Evolutionary conservation across 371 early-diverging fungal species (phyloP).

Genomic region (Mucor circinelloides): DNA sequence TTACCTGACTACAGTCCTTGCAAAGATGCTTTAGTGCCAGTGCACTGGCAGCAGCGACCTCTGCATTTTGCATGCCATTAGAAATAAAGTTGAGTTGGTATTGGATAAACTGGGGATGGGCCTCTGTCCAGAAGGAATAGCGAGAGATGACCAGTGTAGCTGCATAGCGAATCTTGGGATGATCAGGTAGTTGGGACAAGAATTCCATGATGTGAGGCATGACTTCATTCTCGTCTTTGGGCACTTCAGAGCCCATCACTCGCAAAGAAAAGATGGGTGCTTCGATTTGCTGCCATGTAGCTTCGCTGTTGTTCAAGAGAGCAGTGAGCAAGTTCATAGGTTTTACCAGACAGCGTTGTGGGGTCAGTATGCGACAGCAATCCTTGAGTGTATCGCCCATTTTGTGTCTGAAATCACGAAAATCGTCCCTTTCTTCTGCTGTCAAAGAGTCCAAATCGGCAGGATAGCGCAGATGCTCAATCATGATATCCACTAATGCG

Average conservation of each 20-base stretch:
- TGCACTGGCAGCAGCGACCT: slow-evolving; percentile 88
- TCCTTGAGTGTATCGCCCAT: slow-evolving; percentile 98
- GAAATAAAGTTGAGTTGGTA: slow-evolving; percentile 89
- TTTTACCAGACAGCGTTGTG: slow-evolving; percentile 70
- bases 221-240: slow-evolving; percentile 67
- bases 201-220: slow-evolving; percentile 90
- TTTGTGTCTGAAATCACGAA: slow-evolving; percentile 91
- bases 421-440: slow-evolving; percentile 89
- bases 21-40: slow-evolving; percentile 87
- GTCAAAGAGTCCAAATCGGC: slow-evolving; percentile 70
- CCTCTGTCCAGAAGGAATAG: slow-evolving; percentile 91
- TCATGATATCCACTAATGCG: slow-evolving; percentile 78
- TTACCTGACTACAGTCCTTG: slow-evolving; percentile 85
- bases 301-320: slow-evolving; percentile 30
- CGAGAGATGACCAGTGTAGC: slow-evolving; percentile 94
- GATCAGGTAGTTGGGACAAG: slow-evolving; percentile 80
- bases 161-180: slow-evolving; percentile 93
- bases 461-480: slow-evolving; percentile 84
- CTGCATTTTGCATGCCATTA: slow-evolving; percentile 84
- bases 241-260: slow-evolving; percentile 88
- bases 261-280: slow-evolving; percentile 92
- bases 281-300: slow-evolving; percentile 92
- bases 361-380: slow-evolving; percentile 83
- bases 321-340: slow-evolving; percentile 58
- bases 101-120: slow-evolving; percentile 85